Evolutionary conservation across 2,329 filamentous ascomycete species (phyloP).

Genomic region (Mycosphaerella arachidis): DNA sequence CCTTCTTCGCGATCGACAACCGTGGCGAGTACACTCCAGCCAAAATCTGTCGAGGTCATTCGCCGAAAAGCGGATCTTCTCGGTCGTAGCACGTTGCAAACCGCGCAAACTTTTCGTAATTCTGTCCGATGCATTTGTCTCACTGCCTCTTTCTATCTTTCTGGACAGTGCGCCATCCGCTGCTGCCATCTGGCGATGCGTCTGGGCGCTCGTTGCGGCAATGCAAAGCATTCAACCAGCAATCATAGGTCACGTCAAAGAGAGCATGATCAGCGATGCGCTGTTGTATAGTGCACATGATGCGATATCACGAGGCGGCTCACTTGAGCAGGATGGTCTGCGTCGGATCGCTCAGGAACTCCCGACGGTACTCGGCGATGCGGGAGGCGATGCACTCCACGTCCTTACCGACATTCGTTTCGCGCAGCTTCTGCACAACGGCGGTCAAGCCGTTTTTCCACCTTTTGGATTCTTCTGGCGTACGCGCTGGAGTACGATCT

Average conservation of each 20-base stretch:
- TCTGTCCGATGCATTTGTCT: neutral
- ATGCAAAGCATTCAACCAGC: neutral
- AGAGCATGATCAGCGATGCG: neutral
- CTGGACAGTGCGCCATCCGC: neutral
- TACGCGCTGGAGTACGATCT: conserved; percentile 22
- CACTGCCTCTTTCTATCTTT: neutral
- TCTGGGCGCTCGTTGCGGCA: neutral
- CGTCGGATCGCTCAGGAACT: conserved; percentile 60
- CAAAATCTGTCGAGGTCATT: neutral
- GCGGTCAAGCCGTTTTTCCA: conserved; percentile 61
- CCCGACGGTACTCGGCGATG: conserved; percentile 63
- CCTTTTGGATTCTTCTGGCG: conserved; percentile 22
- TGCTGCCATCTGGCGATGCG: neutral
- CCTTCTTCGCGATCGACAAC: neutral
- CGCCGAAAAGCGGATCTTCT: neutral
- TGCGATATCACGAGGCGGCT: neutral
- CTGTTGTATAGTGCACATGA: neutral
- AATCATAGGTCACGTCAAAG: neutral
- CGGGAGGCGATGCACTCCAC: conserved; percentile 63
- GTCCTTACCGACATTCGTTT: conserved; percentile 55
- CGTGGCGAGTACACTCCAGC: neutral
- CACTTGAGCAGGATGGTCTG: conserved; percentile 48
- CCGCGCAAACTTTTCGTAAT: neutral
- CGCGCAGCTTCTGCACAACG: conserved; percentile 57
- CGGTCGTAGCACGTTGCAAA: neutral